phyloP scores from a whole-genome alignment of 306 rosid species.

The Rosa chinensis region DNA sequence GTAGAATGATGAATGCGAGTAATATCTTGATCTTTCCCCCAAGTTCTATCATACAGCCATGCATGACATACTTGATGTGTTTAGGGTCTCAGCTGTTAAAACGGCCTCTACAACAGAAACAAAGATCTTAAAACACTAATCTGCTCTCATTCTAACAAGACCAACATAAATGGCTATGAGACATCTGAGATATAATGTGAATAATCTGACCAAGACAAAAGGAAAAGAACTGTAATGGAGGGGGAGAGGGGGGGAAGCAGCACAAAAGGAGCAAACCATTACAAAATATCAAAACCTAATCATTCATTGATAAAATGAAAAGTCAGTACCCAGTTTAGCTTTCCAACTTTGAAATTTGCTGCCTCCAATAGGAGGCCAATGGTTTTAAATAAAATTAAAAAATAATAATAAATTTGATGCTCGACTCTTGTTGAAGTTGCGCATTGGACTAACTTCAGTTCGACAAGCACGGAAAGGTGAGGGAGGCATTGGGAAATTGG shows the following conservation, averaged over 20 bases:
- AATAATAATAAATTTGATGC: constrained; percentile 24
- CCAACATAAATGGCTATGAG: background rate
- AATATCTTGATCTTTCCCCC: background rate
- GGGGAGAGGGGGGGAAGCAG: background rate
- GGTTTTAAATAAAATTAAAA: constrained; percentile 40
- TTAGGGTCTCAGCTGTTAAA: background rate
- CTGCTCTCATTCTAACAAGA: background rate
- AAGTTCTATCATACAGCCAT: background rate
- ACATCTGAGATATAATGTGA: background rate
- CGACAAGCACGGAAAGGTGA: constrained; percentile 15
- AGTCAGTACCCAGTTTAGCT: constrained; percentile 34
- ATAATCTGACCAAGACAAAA: background rate
- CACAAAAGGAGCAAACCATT: background rate
- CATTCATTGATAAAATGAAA: constrained; percentile 40
- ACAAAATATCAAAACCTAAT: constrained; percentile 38
- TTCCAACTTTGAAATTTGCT: constrained; percentile 40
- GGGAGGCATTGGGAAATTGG: constrained; percentile 15
- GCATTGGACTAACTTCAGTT: constrained; percentile 23
- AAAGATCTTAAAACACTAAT: background rate
- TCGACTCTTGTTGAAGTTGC: constrained; percentile 19
- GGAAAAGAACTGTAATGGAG: background rate
- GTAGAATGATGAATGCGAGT: background rate
- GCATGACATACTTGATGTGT: background rate
- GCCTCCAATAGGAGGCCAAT: constrained; percentile 40
- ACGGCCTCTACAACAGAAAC: background rate